Evolutionary conservation across 306 rosid species (phyloP), one percentile per base, ranked within the genome.

Genomic region (Medicago lupulina): DNA sequence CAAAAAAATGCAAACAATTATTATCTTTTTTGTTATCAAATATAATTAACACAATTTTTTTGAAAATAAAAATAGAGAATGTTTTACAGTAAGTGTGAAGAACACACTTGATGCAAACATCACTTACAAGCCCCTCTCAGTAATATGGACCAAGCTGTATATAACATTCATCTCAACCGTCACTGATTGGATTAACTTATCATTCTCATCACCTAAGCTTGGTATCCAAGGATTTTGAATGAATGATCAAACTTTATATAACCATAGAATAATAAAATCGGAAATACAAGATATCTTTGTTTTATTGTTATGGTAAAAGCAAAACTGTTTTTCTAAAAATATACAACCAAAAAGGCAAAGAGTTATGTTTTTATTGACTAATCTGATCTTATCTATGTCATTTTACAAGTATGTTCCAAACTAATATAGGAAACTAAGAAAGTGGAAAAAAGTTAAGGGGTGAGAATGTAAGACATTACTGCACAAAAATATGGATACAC

Each of bases 361-460:
- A 25, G 25, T 59, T 59, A 1, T 25, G 39, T 25, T 58, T 25
- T 23, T 5, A 28, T 25, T 12, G 9, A 59, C 65, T 59, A 12
- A 59, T 59, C 66, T 59, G 5, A 59, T 59, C 66, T 28, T 60
- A 60, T 39, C 18, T 59, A 2, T 60, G 66, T 28, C 40, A 60
- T 28, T 60, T 28, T 62, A 63, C 69, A 63, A 63, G 69, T 15
- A 16, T 38, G n/a, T 63, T 17, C 23, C 25, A n/a, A 63, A 63
- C 47, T 63, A 39, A 7, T 5, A 67, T n/a, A n/a, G n/a, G n/a
- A n/a, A n/a, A n/a, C n/a, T n/a, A n/a, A n/a, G n/a, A n/a, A n/a
- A n/a, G n/a, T n/a, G n/a, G n/a, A n/a, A n/a, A n/a, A n/a, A 55
- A 10, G 41, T 61, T 58, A 54, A 39, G 23, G 50, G 31, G 21